Evolutionary conservation across 331 rosid genomes (phyloP), one percentile per base, ranked within the genome.

Genomic region (Telfairia occidentalis): DNA sequence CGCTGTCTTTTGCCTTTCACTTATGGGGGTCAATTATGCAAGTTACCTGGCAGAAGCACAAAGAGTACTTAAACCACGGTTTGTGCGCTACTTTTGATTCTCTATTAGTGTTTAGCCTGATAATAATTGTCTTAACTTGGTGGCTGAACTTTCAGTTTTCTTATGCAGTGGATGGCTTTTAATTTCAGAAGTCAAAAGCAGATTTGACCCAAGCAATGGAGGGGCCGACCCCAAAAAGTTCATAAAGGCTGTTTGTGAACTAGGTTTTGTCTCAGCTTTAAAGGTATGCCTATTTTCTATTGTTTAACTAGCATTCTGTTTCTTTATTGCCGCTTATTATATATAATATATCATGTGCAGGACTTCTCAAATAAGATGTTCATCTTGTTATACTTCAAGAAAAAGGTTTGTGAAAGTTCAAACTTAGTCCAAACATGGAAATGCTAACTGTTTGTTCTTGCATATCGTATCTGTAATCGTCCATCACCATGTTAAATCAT

Each of bases 331-430:
- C 79, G 79, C 87, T 90, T 66, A 86, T 80, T 74, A n/a, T n/a
- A n/a, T 74, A n/a, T 73, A 15, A 78, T n/a, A 67, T 66, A 49
- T 35, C 50, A 18, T 7, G 15, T 83, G 83, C 96, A 88, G 98
- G 98, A 94, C 80, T 89, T 85, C 77, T 88, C 98, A 43, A 91
- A 94, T 74, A 94, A 91, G 86, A 90, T 94, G 98, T 91, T 90
- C 53, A 83, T 90, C 73, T 77, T 94, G 77, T 86, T 89, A 40
- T 86, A 87, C 95, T 94, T 91, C 82, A 89, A 84, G 21, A 94
- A 89, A 84, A 89, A 89, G 97, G 97, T 90, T 59, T 23, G 58
- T 77, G 43, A 32, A 28, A 76, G 60, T 34, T 49, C 26, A 16
- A 57, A 61, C 79, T 7, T 18, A 1, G 55, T 55, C 63, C 60